phyloP scores from a whole-genome alignment of 2,329 filamentous ascomycete genomes.

The Colletotrichum plurivorum region DNA sequence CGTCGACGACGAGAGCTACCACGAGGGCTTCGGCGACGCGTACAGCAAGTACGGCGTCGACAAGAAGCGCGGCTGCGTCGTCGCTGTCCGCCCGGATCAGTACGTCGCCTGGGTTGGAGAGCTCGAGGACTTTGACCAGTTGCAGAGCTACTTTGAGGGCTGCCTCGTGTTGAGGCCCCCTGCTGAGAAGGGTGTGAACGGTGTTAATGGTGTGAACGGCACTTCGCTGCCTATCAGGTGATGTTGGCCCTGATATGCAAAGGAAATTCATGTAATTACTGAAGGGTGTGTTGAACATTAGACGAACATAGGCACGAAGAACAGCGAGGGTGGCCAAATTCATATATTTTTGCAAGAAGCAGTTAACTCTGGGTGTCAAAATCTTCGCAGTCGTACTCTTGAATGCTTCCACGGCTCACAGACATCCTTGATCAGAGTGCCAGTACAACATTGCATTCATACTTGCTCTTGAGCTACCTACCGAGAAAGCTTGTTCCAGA shows the following conservation, averaged over 20 bases:
- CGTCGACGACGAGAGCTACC: slow-evolving; percentile 67
- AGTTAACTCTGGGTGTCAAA: too few relatives aligned
- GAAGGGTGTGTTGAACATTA: neutral
- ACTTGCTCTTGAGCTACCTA: too few relatives aligned
- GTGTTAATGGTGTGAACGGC: slow-evolving; percentile 7
- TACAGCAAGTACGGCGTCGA: slow-evolving; percentile 74
- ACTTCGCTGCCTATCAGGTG: slow-evolving; percentile 8
- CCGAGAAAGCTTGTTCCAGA: too few relatives aligned
- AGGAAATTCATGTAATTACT: neutral
- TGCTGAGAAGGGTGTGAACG: slow-evolving; percentile 7
- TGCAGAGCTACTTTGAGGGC: slow-evolving; percentile 53
- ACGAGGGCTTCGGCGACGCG: slow-evolving; percentile 64
- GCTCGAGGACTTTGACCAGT: slow-evolving; percentile 52
- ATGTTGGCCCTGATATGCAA: neutral
- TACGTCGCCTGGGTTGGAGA: slow-evolving; percentile 67
- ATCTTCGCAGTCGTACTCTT: too few relatives aligned
- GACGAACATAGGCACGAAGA: neutral
- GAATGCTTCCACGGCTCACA: too few relatives aligned
- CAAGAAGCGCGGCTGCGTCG: slow-evolving; percentile 66
- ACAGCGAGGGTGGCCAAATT: too few relatives aligned
- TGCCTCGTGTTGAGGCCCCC: slow-evolving; percentile 41
- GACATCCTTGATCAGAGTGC: too few relatives aligned
- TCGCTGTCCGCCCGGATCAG: slow-evolving; percentile 77
- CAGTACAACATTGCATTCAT: too few relatives aligned
- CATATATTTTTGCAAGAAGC: too few relatives aligned